Evolutionary conservation across 2,329 filamentous ascomycete species (phyloP), one percentile per base, ranked within the genome.

Genomic region (Esteya vermicola): DNA sequence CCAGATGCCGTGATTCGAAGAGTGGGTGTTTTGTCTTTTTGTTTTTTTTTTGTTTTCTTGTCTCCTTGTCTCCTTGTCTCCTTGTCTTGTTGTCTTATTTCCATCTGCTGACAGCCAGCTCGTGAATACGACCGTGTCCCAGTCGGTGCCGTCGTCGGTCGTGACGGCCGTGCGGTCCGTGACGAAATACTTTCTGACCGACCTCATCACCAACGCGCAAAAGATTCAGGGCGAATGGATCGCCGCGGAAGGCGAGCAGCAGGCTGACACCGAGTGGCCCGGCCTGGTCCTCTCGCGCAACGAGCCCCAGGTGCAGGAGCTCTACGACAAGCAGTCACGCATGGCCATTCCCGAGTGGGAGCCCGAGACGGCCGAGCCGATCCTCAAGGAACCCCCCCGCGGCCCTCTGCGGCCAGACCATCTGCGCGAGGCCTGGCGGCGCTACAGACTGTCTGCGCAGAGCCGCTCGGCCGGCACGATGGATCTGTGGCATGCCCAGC

Each of bases 91-190:
- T 8, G 13, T 19, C 9, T 20, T 23, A 10, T 21, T 19, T 18
- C 39, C 43, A 45, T 45, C 5, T 16, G 22, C 4, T 38, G 28
- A 31, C 18, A 4, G 4, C 5, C 44, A 78, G 70, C 72, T 88
- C 45, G 78, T 85, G 54, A 89, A 88, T 52, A 80, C 82, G 43
- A 85, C 82, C 2, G 78, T 86, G 9, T 85, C 80, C 0, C 83
- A 88, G 54, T 85, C 80, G 2, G 82, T 85, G 0, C 80, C 81
- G 0, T 67, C 72, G 18, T 80, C 74, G 49, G 79, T 86, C 37
- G 78, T 83, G 45, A 75, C 81, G 19, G 78, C 80, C n/a, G 79
- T 88, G 52, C 78, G 77, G 36, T 75, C 78, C 0, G 81, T 84
- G 18, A 76, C 79, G 36, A 89, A 89, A 58, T 68, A 84, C 45